These are phyloP conservation scores for Dichotomocladium elegans DNA, from an alignment of 371 early-diverging fungal genomes.

Conservation along the genomic window DNA sequence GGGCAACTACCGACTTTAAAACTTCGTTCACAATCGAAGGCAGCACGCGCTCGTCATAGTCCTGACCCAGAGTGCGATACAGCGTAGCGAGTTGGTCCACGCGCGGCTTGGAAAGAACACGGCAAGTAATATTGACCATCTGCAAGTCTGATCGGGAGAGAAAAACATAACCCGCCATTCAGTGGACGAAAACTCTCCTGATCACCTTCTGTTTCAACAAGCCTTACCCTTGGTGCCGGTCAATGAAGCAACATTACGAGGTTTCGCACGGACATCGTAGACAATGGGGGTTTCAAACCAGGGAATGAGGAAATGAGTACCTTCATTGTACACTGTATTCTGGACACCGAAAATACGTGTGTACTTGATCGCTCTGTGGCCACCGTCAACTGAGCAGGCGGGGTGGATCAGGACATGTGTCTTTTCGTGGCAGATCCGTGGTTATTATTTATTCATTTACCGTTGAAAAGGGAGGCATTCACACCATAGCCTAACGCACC, in stretches of 20 bases:
- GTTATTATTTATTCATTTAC: no score
- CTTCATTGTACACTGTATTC: conserved; percentile 83
- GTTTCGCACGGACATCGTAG: conserved; percentile 98
- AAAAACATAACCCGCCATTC: background rate
- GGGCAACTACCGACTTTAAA: conserved; percentile 96
- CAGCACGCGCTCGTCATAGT: conserved; percentile 96
- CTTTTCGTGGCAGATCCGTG: no score
- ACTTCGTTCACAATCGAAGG: conserved; percentile 99
- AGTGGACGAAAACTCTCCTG: background rate
- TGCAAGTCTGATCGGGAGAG: conserved; percentile 82
- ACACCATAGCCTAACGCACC: conserved; percentile 70
- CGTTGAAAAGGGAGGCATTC: conserved; percentile 82
- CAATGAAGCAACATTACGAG: conserved; percentile 93
- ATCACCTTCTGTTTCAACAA: background rate
- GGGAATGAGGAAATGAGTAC: conserved; percentile 95
- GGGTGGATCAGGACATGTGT: no score
- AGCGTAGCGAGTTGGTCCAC: conserved; percentile 78
- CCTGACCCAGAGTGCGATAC: conserved; percentile 88
- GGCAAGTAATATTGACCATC: conserved; percentile 99
- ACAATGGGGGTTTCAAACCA: conserved; percentile 95
- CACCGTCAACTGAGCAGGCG: conserved; percentile 94
- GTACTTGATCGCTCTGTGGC: conserved; percentile 97
- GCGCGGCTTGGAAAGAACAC: conserved; percentile 93
- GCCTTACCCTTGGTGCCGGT: conserved; percentile 93
- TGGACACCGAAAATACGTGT: conserved; percentile 93